Conservation (phyloP, 495 filamentous ascomycete genomes). For the Symbiotaphrina buchneri region DNA sequence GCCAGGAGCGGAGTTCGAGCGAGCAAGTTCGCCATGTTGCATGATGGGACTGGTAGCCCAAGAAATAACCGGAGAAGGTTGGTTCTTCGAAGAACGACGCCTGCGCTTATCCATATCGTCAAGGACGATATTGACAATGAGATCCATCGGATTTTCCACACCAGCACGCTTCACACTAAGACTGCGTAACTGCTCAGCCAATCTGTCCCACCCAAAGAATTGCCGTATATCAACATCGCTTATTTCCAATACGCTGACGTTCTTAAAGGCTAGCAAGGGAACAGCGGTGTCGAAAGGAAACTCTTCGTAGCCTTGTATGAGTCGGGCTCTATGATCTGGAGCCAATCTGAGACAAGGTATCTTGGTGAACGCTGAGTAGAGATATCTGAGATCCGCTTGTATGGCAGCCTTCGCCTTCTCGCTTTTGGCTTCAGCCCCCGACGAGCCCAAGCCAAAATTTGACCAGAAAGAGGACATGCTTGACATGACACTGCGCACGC, state of each 20-base stretch:
- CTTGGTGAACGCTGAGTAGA: slow-evolving; percentile 97
- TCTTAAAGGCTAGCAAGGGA: slow-evolving; percentile 86
- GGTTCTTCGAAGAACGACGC: slow-evolving; percentile 64
- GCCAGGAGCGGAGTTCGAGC: slow-evolving; percentile 34
- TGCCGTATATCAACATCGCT: slow-evolving; percentile 89
- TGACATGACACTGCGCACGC: slow-evolving; percentile 92
- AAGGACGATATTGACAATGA: slow-evolving; percentile 77
- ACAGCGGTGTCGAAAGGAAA: slow-evolving; percentile 98
- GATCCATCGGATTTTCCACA: slow-evolving; percentile 74
- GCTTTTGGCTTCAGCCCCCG: slow-evolving; percentile 50
- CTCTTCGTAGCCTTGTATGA: slow-evolving; percentile 87
- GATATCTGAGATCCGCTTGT: slow-evolving; percentile 73
- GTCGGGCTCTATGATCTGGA: slow-evolving; percentile 68
- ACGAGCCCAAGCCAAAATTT: slow-evolving; percentile 54
- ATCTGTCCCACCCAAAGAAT: slow-evolving; percentile 87
- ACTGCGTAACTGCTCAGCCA: slow-evolving; percentile 78
- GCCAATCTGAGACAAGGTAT: slow-evolving; percentile 77
- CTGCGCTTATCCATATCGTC: slow-evolving; percentile 90
- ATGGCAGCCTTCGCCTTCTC: slow-evolving; percentile 74
- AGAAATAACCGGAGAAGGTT: slow-evolving; percentile 48
- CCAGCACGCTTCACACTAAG: slow-evolving; percentile 73
- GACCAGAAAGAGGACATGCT: slow-evolving; percentile 86
- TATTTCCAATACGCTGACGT: slow-evolving; percentile 77
- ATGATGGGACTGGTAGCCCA: slow-evolving; percentile 40
- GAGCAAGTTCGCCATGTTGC: slow-evolving; percentile 26